Base-by-base conservation (phyloP, 495 filamentous ascomycete genomes). In the Penicillium robsamsonii region DNA sequence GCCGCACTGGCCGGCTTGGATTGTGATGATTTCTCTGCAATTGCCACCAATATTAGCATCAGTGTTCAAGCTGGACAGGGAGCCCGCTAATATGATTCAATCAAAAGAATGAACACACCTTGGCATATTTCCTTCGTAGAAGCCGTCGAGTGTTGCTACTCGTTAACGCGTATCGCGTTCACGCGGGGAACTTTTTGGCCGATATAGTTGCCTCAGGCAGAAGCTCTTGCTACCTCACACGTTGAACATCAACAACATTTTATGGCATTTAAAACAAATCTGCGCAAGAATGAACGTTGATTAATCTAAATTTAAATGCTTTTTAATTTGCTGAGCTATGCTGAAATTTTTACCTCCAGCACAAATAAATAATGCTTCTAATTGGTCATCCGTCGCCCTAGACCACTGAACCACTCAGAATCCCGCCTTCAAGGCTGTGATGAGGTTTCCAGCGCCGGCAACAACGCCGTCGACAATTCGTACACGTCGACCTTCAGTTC, bases 1-100 rank as follows among this genome's bases (percentile, higher is more conserved):
- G 81, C 94, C 94, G 84, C 94, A 98, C 74, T 98, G 94, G 81
- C 94, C 94, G 51, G 95, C 92, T 77, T 98, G 94, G 59, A 98
- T 89, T 37, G 95, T 98, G 73, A 98, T 98, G 69, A 98, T 97
- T 83, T 98, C 94, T 75, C 94, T 97, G 46, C 6, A 53, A 40
- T 52, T 43, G n/a, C 12, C 27, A 50, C n/a, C 20, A 59, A 54
- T 18, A 27, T 53, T 9, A 50, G 37, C 5, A 22, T 43, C 35
- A 24, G 11, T n/a, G 11, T 38, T 29, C 11, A 4, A 29, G 5
- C 29, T 18, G 5, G 20, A 33, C 6, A 15, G 4, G 30, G 12
- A 18, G 13, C 22, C 25, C 1, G 17, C 12, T 35, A 17, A 5
- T 5, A 35, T 24, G 0, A 4, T 13, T 29, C 7, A 13, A 10